Evolutionary conservation across 306 rosid genomes (phyloP), one percentile per base, ranked within the genome.

Genomic region (Fragaria iinumae): DNA sequence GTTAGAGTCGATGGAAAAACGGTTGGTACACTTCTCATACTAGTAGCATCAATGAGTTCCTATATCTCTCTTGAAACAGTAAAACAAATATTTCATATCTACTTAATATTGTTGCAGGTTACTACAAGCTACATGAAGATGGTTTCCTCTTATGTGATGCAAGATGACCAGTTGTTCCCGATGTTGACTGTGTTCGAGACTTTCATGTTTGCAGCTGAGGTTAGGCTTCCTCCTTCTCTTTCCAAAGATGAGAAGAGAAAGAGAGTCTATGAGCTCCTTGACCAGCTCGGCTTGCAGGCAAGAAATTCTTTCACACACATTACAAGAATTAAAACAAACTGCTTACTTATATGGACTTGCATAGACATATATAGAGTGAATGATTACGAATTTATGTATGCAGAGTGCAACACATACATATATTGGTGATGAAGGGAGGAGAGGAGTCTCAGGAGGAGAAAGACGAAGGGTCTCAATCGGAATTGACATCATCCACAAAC

Each of bases 91-190:
- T 25, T 25, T 25, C 25, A 25, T 25, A 25, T 25, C 25, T 25
- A 25, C 25, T 25, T 25, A 25, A 25, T 53, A 20, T 45, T 67
- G 13, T 18, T 76, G 44, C 85, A 93, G 97, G 96, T 91, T 11
- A 89, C 86, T 1, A 80, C 94, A 77, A 90, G 96, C 85, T 94
- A 91, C 85, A 90, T 94, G 97, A 94, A 91, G 86, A 88, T 76
- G 93, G 89, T 91, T 23, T 90, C 98, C n/a, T 91, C 98, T 18
- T 93, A 93, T 69, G 97, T 93, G 83, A 93, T 94, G 97, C 98
- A 94, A 86, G 96, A 90, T 73, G 94, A 90, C 69, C 97, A 91
- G 76, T 88, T 94, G 65, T 94, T 94, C 73, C 96, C 97, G 4
- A 89, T 85, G 98, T 69, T 94, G 81, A 85, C 98, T 17, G 91